These are phyloP conservation scores for Carpediemonas membranifera DNA, from an alignment of 78 protist genomes.

Conservation along the genomic window DNA sequence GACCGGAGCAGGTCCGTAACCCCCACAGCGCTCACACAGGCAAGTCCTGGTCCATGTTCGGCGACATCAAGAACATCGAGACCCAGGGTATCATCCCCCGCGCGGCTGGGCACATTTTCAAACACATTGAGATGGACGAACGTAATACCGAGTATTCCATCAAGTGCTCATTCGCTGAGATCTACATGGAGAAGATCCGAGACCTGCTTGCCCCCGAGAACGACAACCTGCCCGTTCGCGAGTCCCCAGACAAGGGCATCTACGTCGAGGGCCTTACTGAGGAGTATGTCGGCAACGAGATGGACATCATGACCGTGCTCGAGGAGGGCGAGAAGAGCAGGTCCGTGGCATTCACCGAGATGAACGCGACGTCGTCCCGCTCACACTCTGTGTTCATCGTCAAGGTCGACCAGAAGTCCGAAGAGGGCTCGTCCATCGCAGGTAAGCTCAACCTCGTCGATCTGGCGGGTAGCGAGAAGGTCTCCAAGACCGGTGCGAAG, in stretches of 20 bases:
- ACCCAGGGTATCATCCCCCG: conserved; percentile 23
- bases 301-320: conserved; percentile 5
- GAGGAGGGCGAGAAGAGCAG: not conserved
- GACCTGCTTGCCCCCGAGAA: conserved; percentile 17
- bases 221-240: conserved; percentile 8
- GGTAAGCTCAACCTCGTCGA: too few species aligned
- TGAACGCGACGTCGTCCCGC: too few species aligned
- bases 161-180: not conserved
- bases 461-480: too few species aligned
- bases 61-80: not conserved
- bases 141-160: conserved; percentile 6
- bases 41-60: conserved; percentile 32
- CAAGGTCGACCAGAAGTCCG: too few species aligned
- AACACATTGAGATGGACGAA: conserved; percentile 10
- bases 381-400: too few species aligned
- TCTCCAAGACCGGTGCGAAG: too few species aligned
- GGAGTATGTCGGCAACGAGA: not conserved
- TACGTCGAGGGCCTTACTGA: not conserved
- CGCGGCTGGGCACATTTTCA: conserved; percentile 15
- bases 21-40: too few species aligned
- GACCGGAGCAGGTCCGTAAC: conserved; percentile 11
- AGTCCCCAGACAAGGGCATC: not conserved
- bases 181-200: too few species aligned
- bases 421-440: too few species aligned
- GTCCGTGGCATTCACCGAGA: conserved; percentile 3